A percentile compares a stretch with the other conserved stretches of the same genome.
phyloP scores from a whole-genome alignment of 768 basidiomycete genomes.

The Podaxis mareebaensis region DNA sequence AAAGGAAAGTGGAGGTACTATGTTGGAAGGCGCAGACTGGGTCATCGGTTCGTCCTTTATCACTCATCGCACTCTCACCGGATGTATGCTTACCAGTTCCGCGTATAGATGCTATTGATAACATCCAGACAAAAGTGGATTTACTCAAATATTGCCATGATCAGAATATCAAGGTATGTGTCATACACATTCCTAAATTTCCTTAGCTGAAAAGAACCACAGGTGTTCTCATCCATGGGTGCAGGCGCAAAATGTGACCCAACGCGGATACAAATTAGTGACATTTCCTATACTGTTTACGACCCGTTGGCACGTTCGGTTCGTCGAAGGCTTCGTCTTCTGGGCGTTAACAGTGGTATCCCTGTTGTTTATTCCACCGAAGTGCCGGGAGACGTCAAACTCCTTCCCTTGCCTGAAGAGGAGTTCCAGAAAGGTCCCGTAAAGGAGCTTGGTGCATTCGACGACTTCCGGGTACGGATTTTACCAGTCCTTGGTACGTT shows the following conservation, averaged over 20 bases:
- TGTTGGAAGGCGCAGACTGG: constrained; percentile 90
- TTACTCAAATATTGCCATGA: constrained; percentile 87
- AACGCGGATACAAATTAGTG: constrained; percentile 91
- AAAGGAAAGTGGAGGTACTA: constrained; percentile 70
- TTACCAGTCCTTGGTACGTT: constrained; percentile 81
- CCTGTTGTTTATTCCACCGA: constrained; percentile 97
- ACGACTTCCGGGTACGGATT: constrained; percentile 93
- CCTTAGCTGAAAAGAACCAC: constrained; percentile 23
- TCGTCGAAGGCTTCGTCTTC: constrained; percentile 67
- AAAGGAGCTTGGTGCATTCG: constrained; percentile 85
- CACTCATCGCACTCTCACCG: background rate
- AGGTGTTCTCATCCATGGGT: constrained; percentile 98
- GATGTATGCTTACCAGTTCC: background rate
- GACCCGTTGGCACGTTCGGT: constrained; percentile 95
- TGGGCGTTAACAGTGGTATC: constrained; percentile 64
- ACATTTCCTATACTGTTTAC: constrained; percentile 90
- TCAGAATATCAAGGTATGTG: constrained; percentile 68
- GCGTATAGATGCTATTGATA: constrained; percentile 87
- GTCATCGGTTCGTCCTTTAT: constrained; percentile 67
- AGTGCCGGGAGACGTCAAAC: constrained; percentile 82
- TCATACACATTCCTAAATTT: too few species aligned
- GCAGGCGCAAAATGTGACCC: constrained; percentile 95
- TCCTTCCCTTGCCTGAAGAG: constrained; percentile 88
- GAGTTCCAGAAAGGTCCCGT: constrained; percentile 90
- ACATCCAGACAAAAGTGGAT: constrained; percentile 95